Evolutionary conservation across 768 basidiomycete species (phyloP).

Genomic region (Pisolithus sp.): DNA sequence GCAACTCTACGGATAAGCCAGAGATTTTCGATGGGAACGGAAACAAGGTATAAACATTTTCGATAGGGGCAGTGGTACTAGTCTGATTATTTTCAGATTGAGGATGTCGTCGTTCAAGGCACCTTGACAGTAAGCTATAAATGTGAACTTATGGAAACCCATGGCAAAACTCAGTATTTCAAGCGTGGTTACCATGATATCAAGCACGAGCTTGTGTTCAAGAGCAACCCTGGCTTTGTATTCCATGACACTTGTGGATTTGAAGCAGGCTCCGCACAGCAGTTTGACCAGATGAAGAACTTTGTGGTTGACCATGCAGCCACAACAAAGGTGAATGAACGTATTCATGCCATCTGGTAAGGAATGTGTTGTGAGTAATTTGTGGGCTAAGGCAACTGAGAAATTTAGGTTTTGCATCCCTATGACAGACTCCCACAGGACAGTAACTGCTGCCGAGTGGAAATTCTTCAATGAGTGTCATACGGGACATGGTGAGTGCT

Average conservation of each 20-base stretch:
- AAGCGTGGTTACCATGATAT: slow-evolving; percentile 29
- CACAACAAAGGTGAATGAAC: slow-evolving; percentile 12
- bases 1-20: too few species aligned
- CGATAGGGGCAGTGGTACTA: too few species aligned
- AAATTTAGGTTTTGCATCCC: slow-evolving; percentile 35
- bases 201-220: slow-evolving; percentile 23
- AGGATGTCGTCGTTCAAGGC: not conserved
- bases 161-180: not conserved
- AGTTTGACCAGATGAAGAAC: slow-evolving; percentile 23
- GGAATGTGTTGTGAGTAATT: not conserved
- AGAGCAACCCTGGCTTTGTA: slow-evolving; percentile 27
- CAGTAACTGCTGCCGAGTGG: slow-evolving; percentile 23
- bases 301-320: slow-evolving; percentile 27
- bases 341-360: slow-evolving; percentile 35
- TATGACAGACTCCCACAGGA: slow-evolving; percentile 19
- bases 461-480: slow-evolving; percentile 25
- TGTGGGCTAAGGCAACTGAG: not conserved
- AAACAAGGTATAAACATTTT: too few species aligned
- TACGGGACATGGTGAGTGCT: slow-evolving; percentile 6
- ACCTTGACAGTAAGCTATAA: not conserved
- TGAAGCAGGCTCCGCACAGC: slow-evolving; percentile 27
- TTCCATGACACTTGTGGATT: slow-evolving; percentile 40
- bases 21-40: too few species aligned
- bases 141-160: too few species aligned
- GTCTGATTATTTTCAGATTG: slow-evolving; percentile 2